Conservation (phyloP, 768 basidiomycete genomes). For the Russula ochroleuca region DNA sequence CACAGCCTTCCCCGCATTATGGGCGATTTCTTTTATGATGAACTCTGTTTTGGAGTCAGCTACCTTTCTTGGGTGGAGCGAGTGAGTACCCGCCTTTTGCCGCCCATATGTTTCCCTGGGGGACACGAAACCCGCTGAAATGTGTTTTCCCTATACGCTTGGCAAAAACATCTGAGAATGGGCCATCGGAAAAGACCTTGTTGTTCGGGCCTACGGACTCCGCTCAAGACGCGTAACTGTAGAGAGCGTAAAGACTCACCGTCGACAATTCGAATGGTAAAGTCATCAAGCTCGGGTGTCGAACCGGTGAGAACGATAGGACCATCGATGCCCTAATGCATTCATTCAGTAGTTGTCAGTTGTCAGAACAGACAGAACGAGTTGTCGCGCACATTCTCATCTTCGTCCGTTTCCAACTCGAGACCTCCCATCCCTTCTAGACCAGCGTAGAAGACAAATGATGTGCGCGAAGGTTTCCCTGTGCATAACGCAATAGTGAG, state of each 20-base stretch:
- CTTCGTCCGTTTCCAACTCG: constrained; percentile 71
- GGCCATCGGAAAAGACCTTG: constrained; percentile 48
- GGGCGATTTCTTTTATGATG: constrained; percentile 57
- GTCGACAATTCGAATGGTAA: constrained; percentile 73
- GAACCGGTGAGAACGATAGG: constrained; percentile 66
- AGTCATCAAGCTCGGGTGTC: constrained; percentile 77
- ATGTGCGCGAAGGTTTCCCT: constrained; percentile 54
- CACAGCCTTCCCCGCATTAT: constrained; percentile 51
- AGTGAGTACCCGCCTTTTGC: constrained; percentile 59
- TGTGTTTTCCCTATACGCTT: constrained; percentile 67
- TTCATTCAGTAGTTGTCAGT: constrained; percentile 3
- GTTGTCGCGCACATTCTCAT: constrained; percentile 57
- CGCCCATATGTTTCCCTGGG: constrained; percentile 70
- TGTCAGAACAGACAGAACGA: constrained; percentile 1
- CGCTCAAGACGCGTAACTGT: not conserved
- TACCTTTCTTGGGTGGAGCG: constrained; percentile 5
- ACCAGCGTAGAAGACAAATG: constrained; percentile 82
- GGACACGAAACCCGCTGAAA: constrained; percentile 57
- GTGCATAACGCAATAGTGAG: not conserved
- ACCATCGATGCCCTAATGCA: constrained; percentile 63
- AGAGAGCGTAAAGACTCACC: constrained; percentile 41
- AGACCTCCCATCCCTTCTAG: constrained; percentile 83
- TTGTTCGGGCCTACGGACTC: constrained; percentile 52
- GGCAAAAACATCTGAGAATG: constrained; percentile 53
- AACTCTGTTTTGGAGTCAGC: constrained; percentile 43